Base-by-base conservation (phyloP, 345 rosid species). In the Cochlearia excelsa region DNA sequence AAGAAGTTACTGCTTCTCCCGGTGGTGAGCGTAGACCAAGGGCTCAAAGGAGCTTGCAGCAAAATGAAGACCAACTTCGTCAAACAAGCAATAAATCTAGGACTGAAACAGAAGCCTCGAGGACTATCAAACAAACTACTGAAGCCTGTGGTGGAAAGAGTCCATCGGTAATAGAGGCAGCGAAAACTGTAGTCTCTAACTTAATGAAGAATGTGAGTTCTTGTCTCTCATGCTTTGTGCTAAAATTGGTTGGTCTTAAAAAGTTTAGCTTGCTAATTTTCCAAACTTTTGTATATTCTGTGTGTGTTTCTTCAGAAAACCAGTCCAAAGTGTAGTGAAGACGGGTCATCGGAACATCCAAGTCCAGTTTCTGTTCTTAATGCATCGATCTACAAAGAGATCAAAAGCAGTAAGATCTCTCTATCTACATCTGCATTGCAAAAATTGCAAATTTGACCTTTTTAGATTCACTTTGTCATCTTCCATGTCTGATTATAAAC, bases 331-430 rank as follows among this genome's bases (percentile, higher is more conserved):
- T 29, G 72, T 34, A 74, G 69, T 67, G 84, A 84, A 61, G 86
- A 78, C 38, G 75, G 75, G 59, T 61, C 71, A 8, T 63, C 46
- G 30, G 95, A 88, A 65, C 84, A 86, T 72, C 91, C 78, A 43
- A 92, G 91, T 79, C 99, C 97, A 2, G 82, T 88, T 51, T 88
- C 99, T 44, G 95, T 92, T 56, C 90, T 88, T 41, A 93, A 83
- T 53, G 56, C 70, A 49, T 74, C 75, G 7, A 56, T 72, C 26
- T 83, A 82, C 70, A 71, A 65, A 65, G 94, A 83, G 65, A 87
- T 82, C 57, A 68, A 68, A 63, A 60, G 56, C 60, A 64, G 60
- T 62, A 69, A 69, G 68, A 59, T 42, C 8, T 44, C 30, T 51
- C 33, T 47, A 8, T 53, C 27, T 28, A 37, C 54, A 54, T 27